These are phyloP conservation scores for Thymus quinquecostatus DNA, from an alignment of 257 asterid species.

Conservation along the genomic window DNA sequence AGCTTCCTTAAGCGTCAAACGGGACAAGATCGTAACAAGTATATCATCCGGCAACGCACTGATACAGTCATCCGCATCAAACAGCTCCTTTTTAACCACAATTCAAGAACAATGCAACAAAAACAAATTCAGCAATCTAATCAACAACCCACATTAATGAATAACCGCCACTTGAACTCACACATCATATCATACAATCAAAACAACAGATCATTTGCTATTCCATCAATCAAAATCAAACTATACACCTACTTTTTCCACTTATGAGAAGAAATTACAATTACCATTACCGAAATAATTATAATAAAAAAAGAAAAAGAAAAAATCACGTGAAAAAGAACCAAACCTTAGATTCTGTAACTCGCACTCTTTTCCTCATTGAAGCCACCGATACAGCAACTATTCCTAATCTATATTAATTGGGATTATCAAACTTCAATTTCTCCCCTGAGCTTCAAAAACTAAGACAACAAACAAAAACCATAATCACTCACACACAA, in stretches of 20 bases:
- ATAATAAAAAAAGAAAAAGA: background rate
- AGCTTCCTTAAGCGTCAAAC: slow-evolving; percentile 48
- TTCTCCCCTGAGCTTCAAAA: slow-evolving; percentile 28
- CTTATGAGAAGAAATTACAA: background rate
- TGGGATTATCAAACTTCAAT: slow-evolving; percentile 10
- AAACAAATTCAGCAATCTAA: slow-evolving; percentile 18
- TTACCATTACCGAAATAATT: background rate
- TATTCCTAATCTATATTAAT: background rate
- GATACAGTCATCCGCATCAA: slow-evolving; percentile 37
- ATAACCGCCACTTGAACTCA: slow-evolving; percentile 26
- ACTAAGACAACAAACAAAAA: background rate
- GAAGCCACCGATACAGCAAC: slow-evolving; percentile 22
- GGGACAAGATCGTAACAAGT: slow-evolving; percentile 46
- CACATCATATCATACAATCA: slow-evolving; percentile 16
- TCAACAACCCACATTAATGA: slow-evolving; percentile 27
- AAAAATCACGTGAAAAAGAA: background rate
- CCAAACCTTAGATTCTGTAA: slow-evolving; percentile 37
- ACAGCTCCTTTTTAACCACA: slow-evolving; percentile 30
- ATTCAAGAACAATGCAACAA: slow-evolving; percentile 18
- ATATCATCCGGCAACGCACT: slow-evolving; percentile 53
- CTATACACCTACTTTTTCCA: background rate
- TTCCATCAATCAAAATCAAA: slow-evolving; percentile 25
- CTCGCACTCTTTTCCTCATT: slow-evolving; percentile 46
- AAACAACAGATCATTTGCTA: slow-evolving; percentile 18
- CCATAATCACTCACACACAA: slow-evolving; percentile 8